Conservation (phyloP, 1,284 basidiomycete genomes). For the Irpex sp. region DNA sequence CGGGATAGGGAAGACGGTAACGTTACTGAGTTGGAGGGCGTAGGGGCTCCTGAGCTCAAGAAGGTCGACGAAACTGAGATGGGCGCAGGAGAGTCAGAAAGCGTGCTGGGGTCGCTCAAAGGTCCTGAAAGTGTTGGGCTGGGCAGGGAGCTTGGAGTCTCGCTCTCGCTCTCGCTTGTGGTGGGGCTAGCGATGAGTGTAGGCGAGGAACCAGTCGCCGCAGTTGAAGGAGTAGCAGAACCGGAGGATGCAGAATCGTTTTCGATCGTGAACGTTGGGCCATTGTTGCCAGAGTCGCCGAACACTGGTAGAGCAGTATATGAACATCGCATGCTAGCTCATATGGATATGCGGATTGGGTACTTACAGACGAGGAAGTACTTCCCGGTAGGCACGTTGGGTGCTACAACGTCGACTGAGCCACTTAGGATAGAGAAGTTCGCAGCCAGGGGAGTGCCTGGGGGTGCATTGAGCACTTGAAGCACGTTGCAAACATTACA, state of each 20-base stretch:
- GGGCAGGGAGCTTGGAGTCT: not conserved
- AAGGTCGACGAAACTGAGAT: not conserved
- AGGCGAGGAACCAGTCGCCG: not conserved
- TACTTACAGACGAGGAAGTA: slow-evolving; percentile 38
- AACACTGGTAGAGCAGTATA: not conserved
- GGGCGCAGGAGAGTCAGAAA: not conserved
- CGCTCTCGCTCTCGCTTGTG: too few species aligned
- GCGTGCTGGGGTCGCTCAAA: not conserved
- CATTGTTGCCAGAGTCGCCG: slow-evolving; percentile 12
- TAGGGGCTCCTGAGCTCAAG: not conserved
- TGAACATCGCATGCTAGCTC: not conserved
- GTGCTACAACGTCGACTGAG: slow-evolving; percentile 51
- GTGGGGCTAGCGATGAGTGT: not conserved
- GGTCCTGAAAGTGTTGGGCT: not conserved
- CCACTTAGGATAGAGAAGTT: slow-evolving; percentile 51
- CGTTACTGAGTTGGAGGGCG: not conserved
- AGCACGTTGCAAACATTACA: not conserved
- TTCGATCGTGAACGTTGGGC: slow-evolving; percentile 12
- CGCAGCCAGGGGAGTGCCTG: slow-evolving; percentile 46
- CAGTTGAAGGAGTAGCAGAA: not conserved
- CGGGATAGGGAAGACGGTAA: not conserved
- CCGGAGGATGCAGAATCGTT: not conserved
- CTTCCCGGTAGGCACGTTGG: slow-evolving; percentile 38
- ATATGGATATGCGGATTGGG: not conserved
- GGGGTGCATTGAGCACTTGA: not conserved